These are phyloP conservation scores for Wickerhamomyces rabaulensis DNA, from an alignment of 805 yeast species.

Conservation along the genomic window DNA sequence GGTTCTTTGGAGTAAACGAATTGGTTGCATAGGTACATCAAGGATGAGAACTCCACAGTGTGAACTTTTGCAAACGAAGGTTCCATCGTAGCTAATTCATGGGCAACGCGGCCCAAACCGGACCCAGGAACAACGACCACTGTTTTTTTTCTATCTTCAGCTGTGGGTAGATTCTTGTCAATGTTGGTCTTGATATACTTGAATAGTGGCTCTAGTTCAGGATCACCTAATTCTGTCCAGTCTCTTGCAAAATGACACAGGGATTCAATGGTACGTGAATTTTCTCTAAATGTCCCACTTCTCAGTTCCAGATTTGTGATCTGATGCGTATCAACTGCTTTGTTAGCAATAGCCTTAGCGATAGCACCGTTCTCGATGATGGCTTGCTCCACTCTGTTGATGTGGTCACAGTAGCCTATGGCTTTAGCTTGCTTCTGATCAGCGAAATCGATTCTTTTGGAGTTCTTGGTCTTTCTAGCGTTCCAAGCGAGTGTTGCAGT, in stretches of 20 bases:
- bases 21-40: slow-evolving; percentile 69
- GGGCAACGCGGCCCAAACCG: slow-evolving; percentile 77
- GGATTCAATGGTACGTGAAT: slow-evolving; percentile 56
- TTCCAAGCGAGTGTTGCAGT: slow-evolving; percentile 37
- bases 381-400: slow-evolving; percentile 42
- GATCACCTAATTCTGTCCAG: slow-evolving; percentile 51
- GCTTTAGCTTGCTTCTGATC: slow-evolving; percentile 51
- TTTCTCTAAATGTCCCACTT: slow-evolving; percentile 19
- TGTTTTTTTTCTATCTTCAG: slow-evolving; percentile 31
- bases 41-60: slow-evolving; percentile 69
- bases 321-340: slow-evolving; percentile 30
- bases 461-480: slow-evolving; percentile 37
- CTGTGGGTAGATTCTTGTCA: slow-evolving; percentile 21
- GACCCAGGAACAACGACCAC: slow-evolving; percentile 78
- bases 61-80: slow-evolving; percentile 46
- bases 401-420: slow-evolving; percentile 49
- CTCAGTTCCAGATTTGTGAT: slow-evolving; percentile 41
- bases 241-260: slow-evolving; percentile 77
- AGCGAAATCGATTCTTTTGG: slow-evolving; percentile 44
- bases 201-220: slow-evolving; percentile 50
- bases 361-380: slow-evolving; percentile 44
- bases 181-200: slow-evolving; percentile 45
- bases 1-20: slow-evolving; percentile 39
- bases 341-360: slow-evolving; percentile 38
- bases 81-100: slow-evolving; percentile 42